Evolutionary conservation across 2,329 filamentous ascomycete genomes (phyloP), one percentile per base, ranked within the genome.

Genomic region (Lasiodiplodia citricola): DNA sequence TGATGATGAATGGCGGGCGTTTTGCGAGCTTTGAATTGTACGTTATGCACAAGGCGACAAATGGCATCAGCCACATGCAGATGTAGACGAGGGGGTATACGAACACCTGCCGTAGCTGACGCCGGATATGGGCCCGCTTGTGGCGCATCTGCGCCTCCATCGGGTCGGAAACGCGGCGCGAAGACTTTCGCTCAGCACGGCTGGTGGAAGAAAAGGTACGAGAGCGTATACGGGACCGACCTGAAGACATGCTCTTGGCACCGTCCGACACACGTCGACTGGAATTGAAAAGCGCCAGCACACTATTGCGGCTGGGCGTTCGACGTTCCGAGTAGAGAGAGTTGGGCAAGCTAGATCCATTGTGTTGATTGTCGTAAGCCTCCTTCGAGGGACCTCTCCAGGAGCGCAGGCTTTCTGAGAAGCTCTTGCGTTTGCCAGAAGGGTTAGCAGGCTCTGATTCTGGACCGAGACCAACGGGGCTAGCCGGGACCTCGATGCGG

Each of bases 21-120:
- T 76, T 71, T 7, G 82, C 85, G 67, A 82, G 87, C 62, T 80
- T 74, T 60, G 88, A 82, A 70, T 83, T 82, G 78, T 89, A 91
- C 66, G 84, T 84, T 62, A 89, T 79, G 62, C 88, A 83, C 76
- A 94, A 90, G 2, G 84, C 83, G 2, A 90, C 80, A 73, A 94
- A 92, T 0, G 92, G 92, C 8, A 92, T 80, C 3, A 91, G 80
- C 92, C 92, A 95, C 72, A 92, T 87, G 4, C 87, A 78, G 23
- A 92, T 83, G 78, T 95, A 94, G 4, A 91, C 86, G 21, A 90
- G 76, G 0, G 92, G 92, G 76, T 95, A 95, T 58, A 93, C 88
- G 79, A 94, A 93, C 21, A 94, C 83, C 37, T 91, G 86, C 38
- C 90, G 87, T 2, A 94, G 84, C 74, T 94, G 91, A 11, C 89